Conservation (phyloP, 139 green algal species). For the Coelastrella sp. region DNA sequence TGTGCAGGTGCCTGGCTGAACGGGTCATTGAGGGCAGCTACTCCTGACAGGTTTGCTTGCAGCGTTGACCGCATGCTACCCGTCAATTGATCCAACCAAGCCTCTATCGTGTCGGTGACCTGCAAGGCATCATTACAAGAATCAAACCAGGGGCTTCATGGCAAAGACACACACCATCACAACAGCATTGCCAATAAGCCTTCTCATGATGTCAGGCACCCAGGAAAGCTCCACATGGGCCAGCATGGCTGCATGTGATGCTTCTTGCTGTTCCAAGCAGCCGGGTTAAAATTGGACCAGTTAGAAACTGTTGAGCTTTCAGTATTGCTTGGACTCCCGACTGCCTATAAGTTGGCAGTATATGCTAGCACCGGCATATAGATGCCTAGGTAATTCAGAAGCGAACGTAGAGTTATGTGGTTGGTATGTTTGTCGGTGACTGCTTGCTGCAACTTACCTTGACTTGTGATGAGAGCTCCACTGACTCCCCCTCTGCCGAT, state of each 20-base stretch:
- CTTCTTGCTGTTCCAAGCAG: too few species aligned
- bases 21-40: constrained; percentile 35
- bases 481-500: constrained; percentile 75
- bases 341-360: too few species aligned
- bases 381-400: too few species aligned
- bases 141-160: background rate
- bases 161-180: background rate
- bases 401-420: too few species aligned
- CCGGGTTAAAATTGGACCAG: too few species aligned
- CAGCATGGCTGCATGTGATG: too few species aligned
- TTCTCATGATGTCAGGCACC: too few species aligned
- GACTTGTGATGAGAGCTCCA: constrained; percentile 73
- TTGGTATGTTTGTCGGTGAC: too few species aligned
- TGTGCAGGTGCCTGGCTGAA: constrained; percentile 61
- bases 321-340: too few species aligned
- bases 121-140: background rate
- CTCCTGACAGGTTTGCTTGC: constrained; percentile 54
- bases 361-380: too few species aligned
- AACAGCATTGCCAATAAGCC: too few species aligned
- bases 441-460: constrained; percentile 32
- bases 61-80: constrained; percentile 61
- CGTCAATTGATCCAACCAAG: constrained; percentile 74
- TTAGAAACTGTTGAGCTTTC: too few species aligned
- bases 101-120: constrained; percentile 62
- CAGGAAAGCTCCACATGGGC: background rate